Conservation (phyloP, 1,139 yeast species). For the Hanseniaspora sp. region DNA sequence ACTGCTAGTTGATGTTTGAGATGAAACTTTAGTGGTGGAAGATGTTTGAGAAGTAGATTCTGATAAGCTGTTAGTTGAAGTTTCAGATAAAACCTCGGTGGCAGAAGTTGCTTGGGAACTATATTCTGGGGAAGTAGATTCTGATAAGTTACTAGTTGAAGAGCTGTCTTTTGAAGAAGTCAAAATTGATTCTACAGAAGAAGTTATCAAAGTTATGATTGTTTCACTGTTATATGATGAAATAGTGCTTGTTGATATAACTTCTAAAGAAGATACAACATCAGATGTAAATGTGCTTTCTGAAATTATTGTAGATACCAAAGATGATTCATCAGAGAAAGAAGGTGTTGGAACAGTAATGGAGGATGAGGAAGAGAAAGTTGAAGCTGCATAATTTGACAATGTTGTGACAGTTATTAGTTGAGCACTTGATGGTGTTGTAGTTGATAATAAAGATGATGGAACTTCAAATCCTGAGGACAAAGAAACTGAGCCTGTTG, state of each 20-base stretch:
- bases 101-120: too few species aligned
- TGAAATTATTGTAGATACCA: neutral
- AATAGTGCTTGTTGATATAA: neutral
- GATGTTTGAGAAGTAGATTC: neutral
- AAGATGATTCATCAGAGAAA: neutral
- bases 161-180: neutral
- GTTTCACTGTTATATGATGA: neutral
- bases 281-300: neutral
- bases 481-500: conserved; percentile 1
- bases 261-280: neutral
- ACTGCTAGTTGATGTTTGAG: neutral
- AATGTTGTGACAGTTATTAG: neutral
- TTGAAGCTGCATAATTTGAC: neutral
- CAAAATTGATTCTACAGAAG: neutral
- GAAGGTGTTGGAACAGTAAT: neutral
- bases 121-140: too few species aligned
- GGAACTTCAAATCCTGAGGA: neutral
- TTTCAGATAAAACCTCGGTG: neutral
- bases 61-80: too few species aligned
- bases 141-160: neutral
- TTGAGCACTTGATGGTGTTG: neutral
- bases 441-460: neutral
- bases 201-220: neutral
- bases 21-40: neutral
- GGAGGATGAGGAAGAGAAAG: neutral